Evolutionary conservation across 495 filamentous ascomycete genomes (phyloP).

Genomic region (Tuber brumale): DNA sequence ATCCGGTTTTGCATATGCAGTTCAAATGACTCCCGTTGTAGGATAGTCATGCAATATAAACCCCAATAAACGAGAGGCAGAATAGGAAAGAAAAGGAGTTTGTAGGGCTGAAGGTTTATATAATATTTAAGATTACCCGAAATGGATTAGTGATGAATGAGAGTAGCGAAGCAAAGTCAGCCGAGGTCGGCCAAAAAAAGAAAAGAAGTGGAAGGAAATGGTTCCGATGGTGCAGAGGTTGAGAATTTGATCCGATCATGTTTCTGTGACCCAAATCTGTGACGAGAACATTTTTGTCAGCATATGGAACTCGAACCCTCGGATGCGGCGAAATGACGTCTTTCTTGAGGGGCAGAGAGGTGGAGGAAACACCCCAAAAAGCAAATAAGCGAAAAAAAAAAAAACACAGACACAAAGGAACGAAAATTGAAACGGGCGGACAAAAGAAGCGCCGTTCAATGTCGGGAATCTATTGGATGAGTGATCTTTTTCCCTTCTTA

Average conservation of each 20-base stretch:
- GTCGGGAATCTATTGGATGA: neutral
- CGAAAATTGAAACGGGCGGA: neutral
- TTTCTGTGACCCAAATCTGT: slow-evolving; percentile 64
- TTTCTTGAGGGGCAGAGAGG: neutral
- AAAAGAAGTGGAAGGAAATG: slow-evolving; percentile 5
- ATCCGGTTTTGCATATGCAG: slow-evolving; percentile 1
- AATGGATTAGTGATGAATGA: slow-evolving; percentile 20
- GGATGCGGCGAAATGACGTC: neutral
- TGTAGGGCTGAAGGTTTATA: slow-evolving; percentile 15
- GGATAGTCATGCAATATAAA: neutral
- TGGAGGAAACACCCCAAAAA: neutral
- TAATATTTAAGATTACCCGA: slow-evolving; percentile 15
- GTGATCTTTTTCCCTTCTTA: slow-evolving; percentile 46
- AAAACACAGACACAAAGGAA: neutral
- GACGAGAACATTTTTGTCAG: slow-evolving; percentile 23
- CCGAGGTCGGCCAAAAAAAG: slow-evolving; percentile 16
- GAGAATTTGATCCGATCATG: slow-evolving; percentile 13
- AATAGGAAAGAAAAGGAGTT: slow-evolving; percentile 10
- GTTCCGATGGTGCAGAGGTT: slow-evolving; percentile 5
- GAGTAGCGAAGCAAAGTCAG: slow-evolving; percentile 14
- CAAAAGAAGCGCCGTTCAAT: neutral
- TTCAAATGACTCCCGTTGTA: neutral
- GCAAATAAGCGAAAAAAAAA: neutral
- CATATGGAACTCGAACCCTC: slow-evolving; percentile 1
- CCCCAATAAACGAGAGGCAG: slow-evolving; percentile 1